A percentile compares a stretch with the other conserved stretches of the same genome.
phyloP scores from a whole-genome alignment of 2,329 filamentous ascomycete species.

The Coniochaeta hoffmannii region DNA sequence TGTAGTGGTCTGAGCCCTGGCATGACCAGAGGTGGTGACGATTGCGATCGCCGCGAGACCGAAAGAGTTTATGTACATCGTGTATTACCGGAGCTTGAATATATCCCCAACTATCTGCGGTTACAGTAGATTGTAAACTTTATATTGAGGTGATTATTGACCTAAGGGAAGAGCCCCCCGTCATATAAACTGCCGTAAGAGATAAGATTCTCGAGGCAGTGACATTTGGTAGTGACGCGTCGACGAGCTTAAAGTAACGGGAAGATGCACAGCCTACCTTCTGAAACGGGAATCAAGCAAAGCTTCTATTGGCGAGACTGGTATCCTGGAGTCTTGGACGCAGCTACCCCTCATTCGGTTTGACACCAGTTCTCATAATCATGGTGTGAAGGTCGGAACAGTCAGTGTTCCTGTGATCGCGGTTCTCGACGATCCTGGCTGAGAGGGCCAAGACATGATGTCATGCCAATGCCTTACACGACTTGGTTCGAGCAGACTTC shows the following conservation, averaged over 20 bases:
- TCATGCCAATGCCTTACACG: background rate
- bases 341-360: background rate
- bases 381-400: background rate
- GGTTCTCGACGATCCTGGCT: background rate
- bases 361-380: background rate
- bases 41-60: background rate
- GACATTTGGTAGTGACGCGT: constrained; percentile 1
- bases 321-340: background rate
- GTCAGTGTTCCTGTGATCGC: background rate
- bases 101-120: background rate
- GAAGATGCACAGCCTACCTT: background rate
- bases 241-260: background rate
- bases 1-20: constrained; percentile 5
- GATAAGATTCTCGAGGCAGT: too few relatives aligned
- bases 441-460: background rate
- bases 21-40: background rate
- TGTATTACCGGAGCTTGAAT: background rate
- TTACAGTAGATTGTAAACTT: too few relatives aligned
- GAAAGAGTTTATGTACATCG: background rate
- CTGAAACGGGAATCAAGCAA: background rate
- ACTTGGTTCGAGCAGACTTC: too few relatives aligned
- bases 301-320: background rate
- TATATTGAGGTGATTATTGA: too few relatives aligned
- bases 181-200: background rate
- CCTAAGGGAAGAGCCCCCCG: background rate